phyloP scores from a whole-genome alignment of 2,329 filamentous ascomycete species.

The Scleromitrula shiraiana region DNA sequence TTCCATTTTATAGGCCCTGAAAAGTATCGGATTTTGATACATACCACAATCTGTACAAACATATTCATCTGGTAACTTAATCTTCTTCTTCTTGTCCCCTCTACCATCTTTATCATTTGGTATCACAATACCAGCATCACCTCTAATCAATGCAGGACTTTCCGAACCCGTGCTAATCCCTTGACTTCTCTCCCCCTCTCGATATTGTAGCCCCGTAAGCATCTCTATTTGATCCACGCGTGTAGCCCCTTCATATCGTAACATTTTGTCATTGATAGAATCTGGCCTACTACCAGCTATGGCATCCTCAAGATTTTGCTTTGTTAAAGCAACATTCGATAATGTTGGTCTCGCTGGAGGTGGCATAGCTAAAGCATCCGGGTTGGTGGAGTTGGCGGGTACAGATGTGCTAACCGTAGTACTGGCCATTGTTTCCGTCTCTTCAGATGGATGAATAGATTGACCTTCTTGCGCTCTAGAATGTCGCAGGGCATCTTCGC shows the following conservation, averaged over 20 bases:
- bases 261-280: constrained; percentile 78
- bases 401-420: constrained; percentile 22
- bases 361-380: constrained; percentile 48
- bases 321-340: constrained; percentile 62
- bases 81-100: constrained; percentile 75
- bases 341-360: constrained; percentile 55
- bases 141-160: constrained; percentile 73
- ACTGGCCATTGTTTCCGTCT: constrained; percentile 32
- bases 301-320: constrained; percentile 71
- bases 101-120: constrained; percentile 68
- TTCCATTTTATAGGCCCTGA: neutral
- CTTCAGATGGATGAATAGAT: constrained; percentile 41
- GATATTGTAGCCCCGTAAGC: constrained; percentile 80
- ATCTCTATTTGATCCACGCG: constrained; percentile 88
- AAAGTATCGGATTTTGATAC: constrained; percentile 23
- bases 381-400: constrained; percentile 28
- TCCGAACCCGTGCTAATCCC: constrained; percentile 82
- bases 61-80: constrained; percentile 79
- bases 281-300: constrained; percentile 59
- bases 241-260: constrained; percentile 65
- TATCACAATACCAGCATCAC: constrained; percentile 80
- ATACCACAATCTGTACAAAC: constrained; percentile 88
- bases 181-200: constrained; percentile 78
- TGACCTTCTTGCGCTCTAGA: constrained; percentile 46
- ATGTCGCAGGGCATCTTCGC: constrained; percentile 55